phyloP scores from a whole-genome alignment of 140 eudicot genomes.

The Stevia rebaudiana region DNA sequence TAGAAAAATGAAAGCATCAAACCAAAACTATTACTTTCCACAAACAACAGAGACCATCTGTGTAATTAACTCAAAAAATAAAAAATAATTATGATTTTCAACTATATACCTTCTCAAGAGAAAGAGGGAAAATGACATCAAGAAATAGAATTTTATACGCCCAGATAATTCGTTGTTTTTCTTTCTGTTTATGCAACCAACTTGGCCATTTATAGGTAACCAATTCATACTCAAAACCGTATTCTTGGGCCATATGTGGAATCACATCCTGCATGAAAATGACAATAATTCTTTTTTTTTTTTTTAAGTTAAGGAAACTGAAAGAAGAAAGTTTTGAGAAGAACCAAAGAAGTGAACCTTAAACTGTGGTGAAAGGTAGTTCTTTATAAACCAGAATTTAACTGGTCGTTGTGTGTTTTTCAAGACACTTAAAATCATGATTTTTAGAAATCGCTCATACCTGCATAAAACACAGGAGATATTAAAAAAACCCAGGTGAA shows the following conservation, averaged over 20 bases:
- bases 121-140: constrained; percentile 95
- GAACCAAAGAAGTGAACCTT: constrained; percentile 42
- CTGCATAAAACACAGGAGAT: constrained; percentile 39
- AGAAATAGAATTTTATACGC: constrained; percentile 92
- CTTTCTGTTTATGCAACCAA: constrained; percentile 94
- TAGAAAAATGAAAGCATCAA: too few species aligned
- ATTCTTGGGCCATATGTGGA: constrained; percentile 91
- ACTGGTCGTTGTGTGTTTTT: constrained; percentile 82
- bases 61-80: too few species aligned
- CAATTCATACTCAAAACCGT: constrained; percentile 89
- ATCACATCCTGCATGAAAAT: constrained; percentile 65
- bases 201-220: constrained; percentile 97
- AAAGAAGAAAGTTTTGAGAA: background rate
- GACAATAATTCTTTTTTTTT: background rate
- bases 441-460: constrained; percentile 83
- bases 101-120: constrained; percentile 74
- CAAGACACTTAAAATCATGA: constrained; percentile 86
- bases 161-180: constrained; percentile 94
- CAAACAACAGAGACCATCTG: too few species aligned
- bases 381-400: constrained; percentile 96
- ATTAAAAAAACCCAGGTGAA: background rate
- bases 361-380: constrained; percentile 91
- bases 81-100: background rate
- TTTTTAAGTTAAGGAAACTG: background rate
- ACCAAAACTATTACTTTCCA: too few species aligned